A percentile compares a stretch with the other conserved stretches of the same genome.
These are phyloP conservation scores for Lathyrus tuberosus DNA, from an alignment of 306 rosid species.

Conservation along the genomic window DNA sequence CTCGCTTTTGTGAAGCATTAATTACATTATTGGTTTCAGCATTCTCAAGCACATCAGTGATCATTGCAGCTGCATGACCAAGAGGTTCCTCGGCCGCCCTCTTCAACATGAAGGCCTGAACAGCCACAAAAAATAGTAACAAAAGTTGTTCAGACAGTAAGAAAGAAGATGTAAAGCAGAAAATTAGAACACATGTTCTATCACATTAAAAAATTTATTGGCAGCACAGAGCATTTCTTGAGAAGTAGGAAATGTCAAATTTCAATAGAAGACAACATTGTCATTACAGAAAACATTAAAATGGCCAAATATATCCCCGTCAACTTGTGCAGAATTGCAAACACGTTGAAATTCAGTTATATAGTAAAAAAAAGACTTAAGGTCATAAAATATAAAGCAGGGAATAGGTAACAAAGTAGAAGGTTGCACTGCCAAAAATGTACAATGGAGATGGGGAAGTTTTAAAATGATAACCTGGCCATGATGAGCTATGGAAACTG, in stretches of 20 bases:
- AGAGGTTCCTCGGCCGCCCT: conserved; percentile 94
- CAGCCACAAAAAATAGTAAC: conserved; percentile 31
- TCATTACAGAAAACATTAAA: conserved; percentile 12
- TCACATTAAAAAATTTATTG: background rate
- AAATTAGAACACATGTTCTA: background rate
- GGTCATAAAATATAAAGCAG: conserved; percentile 9
- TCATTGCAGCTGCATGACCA: conserved; percentile 96
- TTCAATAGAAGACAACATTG: conserved; percentile 10
- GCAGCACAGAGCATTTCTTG: conserved; percentile 22
- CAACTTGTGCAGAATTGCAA: conserved; percentile 11
- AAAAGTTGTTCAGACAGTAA: background rate
- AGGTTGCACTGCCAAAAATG: conserved; percentile 16
- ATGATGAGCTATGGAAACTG: conserved; percentile 78
- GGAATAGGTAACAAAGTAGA: background rate
- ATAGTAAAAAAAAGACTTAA: background rate
- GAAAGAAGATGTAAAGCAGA: conserved; percentile 29
- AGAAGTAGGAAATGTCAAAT: conserved; percentile 19
- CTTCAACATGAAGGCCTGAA: conserved; percentile 96
- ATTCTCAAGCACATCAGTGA: conserved; percentile 91
- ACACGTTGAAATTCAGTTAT: conserved; percentile 26
- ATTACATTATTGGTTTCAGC: conserved; percentile 89
- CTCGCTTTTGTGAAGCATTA: conserved; percentile 86
- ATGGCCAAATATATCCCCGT: conserved; percentile 14
- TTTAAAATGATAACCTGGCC: conserved; percentile 76
- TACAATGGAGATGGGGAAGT: background rate